Conservation (phyloP, 2,329 filamentous ascomycete genomes). For the Scytalidium sp. region DNA sequence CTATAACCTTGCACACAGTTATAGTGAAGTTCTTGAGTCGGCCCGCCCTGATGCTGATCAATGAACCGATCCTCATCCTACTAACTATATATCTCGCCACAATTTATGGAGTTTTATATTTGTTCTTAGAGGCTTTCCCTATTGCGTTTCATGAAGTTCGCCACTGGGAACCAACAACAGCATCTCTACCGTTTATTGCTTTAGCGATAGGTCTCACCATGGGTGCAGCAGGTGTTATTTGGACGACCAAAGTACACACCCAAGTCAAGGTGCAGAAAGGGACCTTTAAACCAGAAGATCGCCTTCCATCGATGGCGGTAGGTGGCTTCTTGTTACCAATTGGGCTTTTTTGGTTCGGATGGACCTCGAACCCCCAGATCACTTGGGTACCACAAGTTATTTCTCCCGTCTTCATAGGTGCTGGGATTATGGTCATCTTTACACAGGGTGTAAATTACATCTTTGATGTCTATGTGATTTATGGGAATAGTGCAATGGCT, state of each 20-base stretch:
- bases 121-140: constrained; percentile 35
- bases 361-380: constrained; percentile 38
- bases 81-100: constrained; percentile 48
- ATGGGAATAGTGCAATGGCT: constrained; percentile 72
- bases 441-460: constrained; percentile 55
- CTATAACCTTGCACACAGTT: constrained; percentile 43
- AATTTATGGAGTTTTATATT: constrained; percentile 30
- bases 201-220: constrained; percentile 33
- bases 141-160: constrained; percentile 46
- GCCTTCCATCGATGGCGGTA: constrained; percentile 44
- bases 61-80: constrained; percentile 37
- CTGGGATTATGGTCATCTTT: constrained; percentile 40
- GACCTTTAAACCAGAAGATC: constrained; percentile 5
- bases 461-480: constrained; percentile 71
- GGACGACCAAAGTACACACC: not conserved
- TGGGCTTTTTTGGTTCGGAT: constrained; percentile 50
- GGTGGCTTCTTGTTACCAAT: constrained; percentile 39
- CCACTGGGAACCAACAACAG: constrained; percentile 33
- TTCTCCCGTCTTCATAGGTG: constrained; percentile 36
- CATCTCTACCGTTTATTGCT: constrained; percentile 36
- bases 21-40: constrained; percentile 37
- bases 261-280: not conserved
- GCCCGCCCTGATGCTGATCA: constrained; percentile 23
- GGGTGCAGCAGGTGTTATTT: constrained; percentile 27
- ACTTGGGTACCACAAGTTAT: constrained; percentile 38